phyloP scores from a whole-genome alignment of 306 rosid genomes.

The Carpinus fangiana region DNA sequence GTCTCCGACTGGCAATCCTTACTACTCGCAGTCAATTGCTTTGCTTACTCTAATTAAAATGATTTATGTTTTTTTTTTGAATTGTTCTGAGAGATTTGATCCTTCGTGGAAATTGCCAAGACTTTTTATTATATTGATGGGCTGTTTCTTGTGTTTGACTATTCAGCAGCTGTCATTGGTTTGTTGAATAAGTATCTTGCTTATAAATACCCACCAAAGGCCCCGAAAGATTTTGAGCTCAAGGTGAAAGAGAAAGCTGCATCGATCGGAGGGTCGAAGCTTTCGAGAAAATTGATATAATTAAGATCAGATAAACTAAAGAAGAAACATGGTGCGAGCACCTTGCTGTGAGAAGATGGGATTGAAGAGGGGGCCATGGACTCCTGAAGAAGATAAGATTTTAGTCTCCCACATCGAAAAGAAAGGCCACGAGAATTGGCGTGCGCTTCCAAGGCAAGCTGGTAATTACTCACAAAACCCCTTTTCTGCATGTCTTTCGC shows the following conservation, averaged over 20 bases:
- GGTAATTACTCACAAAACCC: constrained; percentile 39
- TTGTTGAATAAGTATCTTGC: constrained; percentile 31
- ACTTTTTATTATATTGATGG: constrained; percentile 23
- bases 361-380: constrained; percentile 91
- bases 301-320: not conserved
- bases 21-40: no score
- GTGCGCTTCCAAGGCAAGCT: constrained; percentile 95
- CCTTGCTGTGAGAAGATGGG: constrained; percentile 98
- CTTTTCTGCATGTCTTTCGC: no score
- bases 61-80: not conserved
- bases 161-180: constrained; percentile 7
- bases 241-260: not conserved
- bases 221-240: constrained; percentile 10
- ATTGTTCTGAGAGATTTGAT: not conserved
- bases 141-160: constrained; percentile 32
- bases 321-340: constrained; percentile 77
- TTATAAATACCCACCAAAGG: constrained; percentile 46
- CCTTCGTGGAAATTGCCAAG: constrained; percentile 50
- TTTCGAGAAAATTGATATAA: not conserved
- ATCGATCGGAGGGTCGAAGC: not conserved
- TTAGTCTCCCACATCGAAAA: constrained; percentile 54
- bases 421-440: constrained; percentile 89
- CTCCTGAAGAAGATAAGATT: constrained; percentile 77
- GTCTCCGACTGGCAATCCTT: no score
- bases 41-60: no score